Base-by-base conservation (phyloP, 495 filamentous ascomycete genomes). In the Penicillium simplicissimum region DNA sequence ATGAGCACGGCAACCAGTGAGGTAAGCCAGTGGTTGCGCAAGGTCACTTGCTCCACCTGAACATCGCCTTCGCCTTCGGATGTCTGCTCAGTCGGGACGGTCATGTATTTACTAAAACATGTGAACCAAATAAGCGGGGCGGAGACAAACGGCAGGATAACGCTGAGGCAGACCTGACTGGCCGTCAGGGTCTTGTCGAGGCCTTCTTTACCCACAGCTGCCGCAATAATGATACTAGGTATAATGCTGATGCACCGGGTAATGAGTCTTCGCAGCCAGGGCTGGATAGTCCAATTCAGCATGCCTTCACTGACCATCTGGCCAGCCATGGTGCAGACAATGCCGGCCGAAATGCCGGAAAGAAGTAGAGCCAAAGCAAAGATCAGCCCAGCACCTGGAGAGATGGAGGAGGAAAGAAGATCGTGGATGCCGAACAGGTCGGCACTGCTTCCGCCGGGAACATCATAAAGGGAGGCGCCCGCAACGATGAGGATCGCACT, bases 111-210 rank as follows among this genome's bases (percentile, higher is more conserved):
- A 60, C 88, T 87, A 47, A 87, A 80, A 60, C 89, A 91, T 1
- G 93, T 97, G 67, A 96, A 96, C 71, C 87, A 97, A 63, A 97
- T 89, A 21, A 97, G 75, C 19, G 93, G 93, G 4, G 90, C 91
- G 11, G 83, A 86, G 33, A 94, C 86, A 68, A 96, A 91, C 0
- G 92, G 92, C 36, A 97, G 74, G 31, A 92, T 88, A 4, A 93
- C 82, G 62, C 88, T 91, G 42, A 97, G 74, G 2, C 86, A 91
- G 55, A 96, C 91, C 71, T 97, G 92, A 17, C 79, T 87, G 3
- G 83, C 92, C 55, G 86, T 92, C 37, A 96, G 74, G 4, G 92
- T 89, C n/a, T 81, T 83, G 40, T 87, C 80, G 21, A 96, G 79
- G 0, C 90, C 90, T 8, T 87, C 74, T 51, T 81, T 79, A 0